A percentile compares a stretch with the other conserved stretches of the same genome.
These are phyloP conservation scores for Nitzschia sp. DNA, from an alignment of 108 stramenopile genomes.

Conservation along the genomic window DNA sequence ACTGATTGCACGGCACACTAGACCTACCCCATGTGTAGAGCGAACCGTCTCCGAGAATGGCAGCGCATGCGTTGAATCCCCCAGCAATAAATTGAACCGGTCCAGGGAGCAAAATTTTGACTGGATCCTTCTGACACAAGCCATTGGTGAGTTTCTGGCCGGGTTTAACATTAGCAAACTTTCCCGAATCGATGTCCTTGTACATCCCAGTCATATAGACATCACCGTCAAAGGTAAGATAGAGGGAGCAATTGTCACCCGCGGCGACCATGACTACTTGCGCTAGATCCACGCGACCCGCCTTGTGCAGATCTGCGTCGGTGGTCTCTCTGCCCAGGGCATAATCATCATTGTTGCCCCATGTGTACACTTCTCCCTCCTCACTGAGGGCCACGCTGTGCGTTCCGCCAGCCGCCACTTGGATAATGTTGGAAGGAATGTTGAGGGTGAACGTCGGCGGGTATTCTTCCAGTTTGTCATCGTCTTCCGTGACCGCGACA, in stretches of 20 bases:
- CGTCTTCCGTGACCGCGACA: neutral
- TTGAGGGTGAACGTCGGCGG: slow-evolving; percentile 17
- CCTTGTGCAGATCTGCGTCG: slow-evolving; percentile 8
- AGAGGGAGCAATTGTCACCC: slow-evolving; percentile 77
- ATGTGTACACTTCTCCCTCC: slow-evolving; percentile 81
- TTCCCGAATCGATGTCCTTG: slow-evolving; percentile 65
- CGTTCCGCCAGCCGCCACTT: slow-evolving; percentile 82
- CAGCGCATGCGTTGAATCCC: slow-evolving; percentile 58
- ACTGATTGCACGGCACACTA: neutral
- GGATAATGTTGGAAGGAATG: slow-evolving; percentile 29
- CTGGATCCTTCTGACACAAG: slow-evolving; percentile 23
- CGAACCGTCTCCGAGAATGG: slow-evolving; percentile 53
- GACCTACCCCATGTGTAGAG: slow-evolving; percentile 70
- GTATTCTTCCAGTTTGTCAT: slow-evolving; percentile 21
- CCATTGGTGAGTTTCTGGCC: slow-evolving; percentile 34
- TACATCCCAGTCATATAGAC: slow-evolving; percentile 71
- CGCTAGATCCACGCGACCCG: slow-evolving; percentile 27
- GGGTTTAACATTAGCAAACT: slow-evolving; percentile 36
- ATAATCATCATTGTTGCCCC: slow-evolving; percentile 92
- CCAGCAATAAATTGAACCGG: slow-evolving; percentile 43
- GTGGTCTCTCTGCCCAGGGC: slow-evolving; percentile 55
- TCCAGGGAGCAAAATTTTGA: slow-evolving; percentile 19
- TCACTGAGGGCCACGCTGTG: slow-evolving; percentile 64
- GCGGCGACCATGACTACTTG: slow-evolving; percentile 65
- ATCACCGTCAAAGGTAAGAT: slow-evolving; percentile 58